phyloP scores from a whole-genome alignment of 2,329 filamentous ascomycete species.

The Lecanicillium sp. region DNA sequence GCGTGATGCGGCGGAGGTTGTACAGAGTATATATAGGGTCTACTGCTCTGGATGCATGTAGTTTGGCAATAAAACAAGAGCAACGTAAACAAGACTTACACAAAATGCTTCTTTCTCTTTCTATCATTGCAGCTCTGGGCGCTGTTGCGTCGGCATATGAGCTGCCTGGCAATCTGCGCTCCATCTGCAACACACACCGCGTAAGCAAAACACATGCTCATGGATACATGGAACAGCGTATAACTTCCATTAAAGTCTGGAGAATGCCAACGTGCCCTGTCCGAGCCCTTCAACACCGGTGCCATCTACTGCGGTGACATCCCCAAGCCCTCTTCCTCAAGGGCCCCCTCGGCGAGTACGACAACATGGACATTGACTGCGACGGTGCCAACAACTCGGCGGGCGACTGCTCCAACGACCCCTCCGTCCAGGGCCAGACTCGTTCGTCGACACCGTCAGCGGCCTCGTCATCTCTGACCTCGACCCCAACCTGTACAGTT shows the following conservation, averaged over 20 bases:
- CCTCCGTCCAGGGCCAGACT: conserved; percentile 34
- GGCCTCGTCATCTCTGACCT: conserved; percentile 28
- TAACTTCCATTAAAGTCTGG: background rate
- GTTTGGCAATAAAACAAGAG: background rate
- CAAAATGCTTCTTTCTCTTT: background rate
- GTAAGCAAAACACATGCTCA: background rate
- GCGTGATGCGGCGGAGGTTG: background rate
- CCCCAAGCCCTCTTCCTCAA: conserved; percentile 39
- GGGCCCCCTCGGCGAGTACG: conserved; percentile 32
- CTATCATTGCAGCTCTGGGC: background rate
- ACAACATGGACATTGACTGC: conserved; percentile 48
- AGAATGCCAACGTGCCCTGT: background rate
- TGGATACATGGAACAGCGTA: background rate
- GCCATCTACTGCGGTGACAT: conserved; percentile 32
- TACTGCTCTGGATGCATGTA: background rate
- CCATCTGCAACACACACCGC: background rate
- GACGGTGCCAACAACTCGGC: conserved; percentile 35
- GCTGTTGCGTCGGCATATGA: background rate
- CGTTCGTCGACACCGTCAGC: conserved; percentile 31
- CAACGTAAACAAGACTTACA: background rate
- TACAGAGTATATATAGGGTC: background rate
- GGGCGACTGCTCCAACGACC: conserved; percentile 30
- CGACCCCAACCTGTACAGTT: conserved; percentile 39
- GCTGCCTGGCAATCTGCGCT: conserved; percentile 6
- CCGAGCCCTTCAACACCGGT: background rate